Percentiles rank a stretch among this genome's conserved stretches.
Conservation (phyloP, 345 rosid species). For the Citropsis articulata region DNA sequence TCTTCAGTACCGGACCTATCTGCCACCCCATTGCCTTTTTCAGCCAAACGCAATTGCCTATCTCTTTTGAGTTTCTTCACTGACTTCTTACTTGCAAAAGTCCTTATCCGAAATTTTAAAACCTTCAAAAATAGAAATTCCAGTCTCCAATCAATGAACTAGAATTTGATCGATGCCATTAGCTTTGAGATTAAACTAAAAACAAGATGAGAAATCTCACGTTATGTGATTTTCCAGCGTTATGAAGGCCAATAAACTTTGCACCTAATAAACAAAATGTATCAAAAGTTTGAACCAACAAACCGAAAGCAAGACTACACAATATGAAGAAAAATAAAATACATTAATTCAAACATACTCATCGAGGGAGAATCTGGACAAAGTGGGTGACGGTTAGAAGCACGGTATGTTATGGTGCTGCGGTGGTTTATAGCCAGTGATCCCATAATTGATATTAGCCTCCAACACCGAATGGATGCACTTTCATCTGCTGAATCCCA, state of each 20-base stretch:
- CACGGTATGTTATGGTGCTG: not conserved
- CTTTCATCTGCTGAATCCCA: constrained; percentile 12
- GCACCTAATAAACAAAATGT: constrained; percentile 14
- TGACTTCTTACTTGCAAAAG: constrained; percentile 47
- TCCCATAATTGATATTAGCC: constrained; percentile 25
- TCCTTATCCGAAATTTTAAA: constrained; percentile 22
- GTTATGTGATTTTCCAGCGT: constrained; percentile 8
- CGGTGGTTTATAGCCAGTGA: constrained; percentile 12
- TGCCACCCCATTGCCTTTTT: constrained; percentile 23
- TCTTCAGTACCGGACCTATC: constrained; percentile 27
- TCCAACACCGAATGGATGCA: not conserved
- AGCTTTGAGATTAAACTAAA: not conserved
- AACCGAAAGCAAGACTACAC: not conserved
- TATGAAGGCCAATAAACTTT: constrained; percentile 15
- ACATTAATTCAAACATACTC: constrained; percentile 21
- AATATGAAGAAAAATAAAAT: not conserved
- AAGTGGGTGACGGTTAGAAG: not conserved
- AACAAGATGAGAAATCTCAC: constrained; percentile 28
- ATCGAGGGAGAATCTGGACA: constrained; percentile 19
- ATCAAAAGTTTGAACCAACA: not conserved
- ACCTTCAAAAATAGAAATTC: constrained; percentile 21
- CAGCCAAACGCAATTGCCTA: constrained; percentile 8
- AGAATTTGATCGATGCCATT: not conserved
- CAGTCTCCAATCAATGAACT: not conserved
- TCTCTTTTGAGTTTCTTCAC: constrained; percentile 39